Percentiles rank a stretch among this genome's conserved stretches.
These are phyloP conservation scores for Lecanicillium sp. DNA, from an alignment of 2,329 filamentous ascomycete species.

Conservation along the genomic window DNA sequence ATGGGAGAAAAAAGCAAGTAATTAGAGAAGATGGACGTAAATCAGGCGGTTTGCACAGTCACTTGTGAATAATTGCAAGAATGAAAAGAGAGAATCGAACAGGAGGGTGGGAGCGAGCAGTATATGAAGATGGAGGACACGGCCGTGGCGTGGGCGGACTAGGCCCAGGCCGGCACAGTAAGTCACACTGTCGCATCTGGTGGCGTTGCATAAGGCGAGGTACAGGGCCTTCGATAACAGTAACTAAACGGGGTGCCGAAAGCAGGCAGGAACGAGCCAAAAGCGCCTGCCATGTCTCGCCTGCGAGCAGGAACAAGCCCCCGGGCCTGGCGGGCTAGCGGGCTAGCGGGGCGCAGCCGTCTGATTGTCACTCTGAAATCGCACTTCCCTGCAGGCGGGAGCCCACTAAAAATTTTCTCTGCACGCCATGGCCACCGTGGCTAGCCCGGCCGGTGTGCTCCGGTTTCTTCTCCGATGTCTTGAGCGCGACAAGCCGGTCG, in stretches of 20 bases:
- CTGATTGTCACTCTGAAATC: not conserved
- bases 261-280: not conserved
- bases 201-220: conserved; percentile 15
- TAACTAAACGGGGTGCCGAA: not conserved
- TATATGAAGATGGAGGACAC: conserved; percentile 10
- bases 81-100: conserved; percentile 13
- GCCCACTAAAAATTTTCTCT: conserved; percentile 4
- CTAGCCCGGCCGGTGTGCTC: not conserved
- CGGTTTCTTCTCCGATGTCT: conserved; percentile 10
- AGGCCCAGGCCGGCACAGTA: conserved; percentile 6
- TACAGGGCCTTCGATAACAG: not conserved
- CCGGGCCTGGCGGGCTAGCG: not conserved
- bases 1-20: not conserved
- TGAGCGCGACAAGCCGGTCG: not conserved
- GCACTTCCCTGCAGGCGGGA: not conserved
- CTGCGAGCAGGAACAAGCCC: not conserved
- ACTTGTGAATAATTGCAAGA: not conserved
- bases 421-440: not conserved
- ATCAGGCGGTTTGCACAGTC: not conserved
- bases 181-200: conserved; percentile 14
- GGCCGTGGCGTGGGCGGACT: not conserved
- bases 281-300: not conserved
- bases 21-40: not conserved
- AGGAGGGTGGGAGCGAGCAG: conserved; percentile 15
- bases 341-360: not conserved